These are phyloP conservation scores for Colletotrichum melonis DNA, from an alignment of 2,329 filamentous ascomycete species.

Conservation along the genomic window DNA sequence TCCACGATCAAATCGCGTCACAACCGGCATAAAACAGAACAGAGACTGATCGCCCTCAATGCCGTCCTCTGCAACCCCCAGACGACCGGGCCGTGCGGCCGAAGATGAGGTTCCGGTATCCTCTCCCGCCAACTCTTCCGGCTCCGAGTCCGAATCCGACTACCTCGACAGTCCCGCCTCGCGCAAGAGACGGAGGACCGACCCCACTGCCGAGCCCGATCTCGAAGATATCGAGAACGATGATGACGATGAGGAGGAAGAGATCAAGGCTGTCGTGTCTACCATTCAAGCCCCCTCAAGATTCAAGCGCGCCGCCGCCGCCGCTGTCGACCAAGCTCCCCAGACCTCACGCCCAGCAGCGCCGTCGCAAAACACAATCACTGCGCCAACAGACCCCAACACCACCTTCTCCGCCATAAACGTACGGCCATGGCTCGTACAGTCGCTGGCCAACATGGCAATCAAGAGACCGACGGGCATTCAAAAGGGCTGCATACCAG, in stretches of 20 bases:
- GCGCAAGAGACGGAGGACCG: conserved; percentile 59
- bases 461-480: conserved; percentile 92
- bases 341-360: conserved; percentile 36
- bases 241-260: conserved; percentile 45
- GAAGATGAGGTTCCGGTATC: conserved; percentile 25
- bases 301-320: conserved; percentile 48
- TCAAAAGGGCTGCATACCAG: conserved; percentile 91
- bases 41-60: conserved; percentile 15
- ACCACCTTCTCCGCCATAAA: conserved; percentile 78
- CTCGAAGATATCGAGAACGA: conserved; percentile 39
- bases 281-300: conserved; percentile 65
- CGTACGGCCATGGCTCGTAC: conserved; percentile 88
- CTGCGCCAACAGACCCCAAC: conserved; percentile 66
- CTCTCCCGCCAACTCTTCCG: conserved; percentile 29
- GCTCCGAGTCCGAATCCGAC: conserved; percentile 56
- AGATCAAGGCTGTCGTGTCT: conserved; percentile 49
- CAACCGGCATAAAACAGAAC: background rate
- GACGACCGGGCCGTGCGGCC: conserved; percentile 14
- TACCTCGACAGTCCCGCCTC: conserved; percentile 57
- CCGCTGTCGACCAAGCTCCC: conserved; percentile 35
- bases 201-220: conserved; percentile 37
- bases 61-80: conserved; percentile 23
- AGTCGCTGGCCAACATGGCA: conserved; percentile 79
- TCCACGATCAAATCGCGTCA: background rate
- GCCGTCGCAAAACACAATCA: conserved; percentile 47